These are phyloP conservation scores for Amanita thiersii DNA, from an alignment of 768 basidiomycete genomes.

Conservation along the genomic window DNA sequence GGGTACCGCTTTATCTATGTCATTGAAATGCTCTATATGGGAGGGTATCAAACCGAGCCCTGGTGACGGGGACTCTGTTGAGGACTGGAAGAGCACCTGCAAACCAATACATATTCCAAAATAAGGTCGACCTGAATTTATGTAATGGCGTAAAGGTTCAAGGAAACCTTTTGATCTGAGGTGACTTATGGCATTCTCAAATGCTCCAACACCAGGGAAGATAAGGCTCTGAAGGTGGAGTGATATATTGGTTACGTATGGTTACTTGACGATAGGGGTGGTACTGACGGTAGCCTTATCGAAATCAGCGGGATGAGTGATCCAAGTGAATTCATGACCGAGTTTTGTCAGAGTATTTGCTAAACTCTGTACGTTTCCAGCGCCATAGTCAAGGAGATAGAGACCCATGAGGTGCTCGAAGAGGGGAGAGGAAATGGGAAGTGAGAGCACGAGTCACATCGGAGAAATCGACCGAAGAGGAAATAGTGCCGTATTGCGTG, in stretches of 20 bases:
- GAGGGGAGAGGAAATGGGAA: slow-evolving; percentile 8
- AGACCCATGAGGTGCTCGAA: slow-evolving; percentile 38
- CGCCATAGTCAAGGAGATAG: slow-evolving; percentile 94
- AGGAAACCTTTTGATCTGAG: slow-evolving; percentile 67
- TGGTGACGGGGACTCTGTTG: slow-evolving; percentile 64
- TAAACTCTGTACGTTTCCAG: slow-evolving; percentile 89
- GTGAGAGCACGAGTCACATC: too few relatives aligned
- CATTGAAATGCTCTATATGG: slow-evolving; percentile 66
- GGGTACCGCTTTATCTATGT: slow-evolving; percentile 78
- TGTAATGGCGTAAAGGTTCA: slow-evolving; percentile 74
- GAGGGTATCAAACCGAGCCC: slow-evolving; percentile 86
- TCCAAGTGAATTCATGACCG: slow-evolving; percentile 87
- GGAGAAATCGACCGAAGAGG: too few relatives aligned
- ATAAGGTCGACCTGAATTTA: slow-evolving; percentile 84
- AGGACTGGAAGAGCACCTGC: slow-evolving; percentile 89
- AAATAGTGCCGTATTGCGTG: too few relatives aligned
- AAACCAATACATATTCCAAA: slow-evolving; percentile 98
- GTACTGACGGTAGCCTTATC: slow-evolving; percentile 78
- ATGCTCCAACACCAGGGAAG: slow-evolving; percentile 96
- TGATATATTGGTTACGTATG: slow-evolving; percentile 10
- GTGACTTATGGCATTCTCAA: slow-evolving; percentile 78
- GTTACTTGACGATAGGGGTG: slow-evolving; percentile 7
- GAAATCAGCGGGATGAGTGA: slow-evolving; percentile 74
- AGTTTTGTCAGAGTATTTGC: slow-evolving; percentile 85
- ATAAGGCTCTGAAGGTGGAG: slow-evolving; percentile 65